Base-by-base conservation (phyloP, 805 yeast species). In the Myxozyma sirexii region DNA sequence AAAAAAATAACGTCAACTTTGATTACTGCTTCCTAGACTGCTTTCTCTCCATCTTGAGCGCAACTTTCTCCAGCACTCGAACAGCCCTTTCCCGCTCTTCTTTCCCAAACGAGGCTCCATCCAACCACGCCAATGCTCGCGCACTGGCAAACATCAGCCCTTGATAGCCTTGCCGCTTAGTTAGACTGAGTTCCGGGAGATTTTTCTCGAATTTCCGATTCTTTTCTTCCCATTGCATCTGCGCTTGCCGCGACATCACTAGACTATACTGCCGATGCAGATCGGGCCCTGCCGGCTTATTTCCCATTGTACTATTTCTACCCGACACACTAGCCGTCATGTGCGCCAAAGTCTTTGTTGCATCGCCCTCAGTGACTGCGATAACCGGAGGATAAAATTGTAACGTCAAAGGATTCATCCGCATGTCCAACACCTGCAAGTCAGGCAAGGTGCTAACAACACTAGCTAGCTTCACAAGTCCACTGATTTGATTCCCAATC, bases 351-450 rank as follows among this genome's bases (percentile, higher is more conserved):
- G 10, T 29, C 6, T 29, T 39, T 37, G 31, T 39, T 7, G 45
- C 8, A 13, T 24, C 46, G 17, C 12, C 23, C 24, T 35, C 54
- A 6, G 42, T 12, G n/a, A 26, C 17, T 19, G 38, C 59, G 19
- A 56, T 37, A 17, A 64, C 65, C 13, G 64, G 63, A 7, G 68
- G 61, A 47, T 72, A 72, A 29, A 68, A 65, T 29, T 57, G 56
- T 13, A 46, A 15, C 21, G 70, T 71, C 7, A 71, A 26, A 8
- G 75, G 75, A 54, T 72, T 72, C 54, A 64, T 63, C 17, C 75
- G 68, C 46, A 70, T 38, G 48, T 72, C 75, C 33, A 72, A 55
- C 13, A 62, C 68, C 31, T 50, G 59, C 39, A 72, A 53, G 17
- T 49, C 35, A n/a, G 57, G 55, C 43, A 68, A 43, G 4, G 60